Conservation (phyloP, 176 grass and related monocot species). For the Oryza glaberrima region DNA sequence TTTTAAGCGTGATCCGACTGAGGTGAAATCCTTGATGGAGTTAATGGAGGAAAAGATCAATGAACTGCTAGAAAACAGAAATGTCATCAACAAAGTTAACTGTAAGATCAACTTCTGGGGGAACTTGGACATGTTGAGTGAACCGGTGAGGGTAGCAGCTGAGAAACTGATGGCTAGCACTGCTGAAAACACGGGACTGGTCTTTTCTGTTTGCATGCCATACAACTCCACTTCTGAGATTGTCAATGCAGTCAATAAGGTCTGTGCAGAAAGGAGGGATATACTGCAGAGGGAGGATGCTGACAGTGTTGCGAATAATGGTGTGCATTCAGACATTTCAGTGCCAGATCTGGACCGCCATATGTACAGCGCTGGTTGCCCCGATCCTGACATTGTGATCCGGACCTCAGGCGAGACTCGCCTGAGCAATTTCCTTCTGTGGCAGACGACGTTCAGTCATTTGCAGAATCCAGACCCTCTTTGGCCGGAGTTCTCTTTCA, state of each 20-base stretch:
- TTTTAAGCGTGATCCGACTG: conserved; percentile 68
- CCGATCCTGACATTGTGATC: conserved; percentile 76
- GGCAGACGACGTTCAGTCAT: conserved; percentile 75
- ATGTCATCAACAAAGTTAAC: conserved; percentile 58
- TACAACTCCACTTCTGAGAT: conserved; percentile 87
- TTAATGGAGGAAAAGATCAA: conserved; percentile 85
- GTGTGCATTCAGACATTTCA: conserved; percentile 26
- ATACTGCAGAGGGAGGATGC: conserved; percentile 22
- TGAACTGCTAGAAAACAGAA: conserved; percentile 55
- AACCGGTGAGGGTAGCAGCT: conserved; percentile 58
- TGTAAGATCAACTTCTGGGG: conserved; percentile 87
- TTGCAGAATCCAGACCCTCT: conserved; percentile 63
- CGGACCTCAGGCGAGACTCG: conserved; percentile 80
- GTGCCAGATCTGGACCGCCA: conserved; percentile 63
- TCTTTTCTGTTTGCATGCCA: conserved; percentile 78
- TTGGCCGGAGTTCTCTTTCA: conserved; percentile 79
- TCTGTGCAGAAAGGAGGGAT: conserved; percentile 48
- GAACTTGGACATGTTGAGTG: conserved; percentile 55
- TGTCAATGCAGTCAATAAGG: conserved; percentile 52
- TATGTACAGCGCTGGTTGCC: conserved; percentile 60
- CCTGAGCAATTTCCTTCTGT: conserved; percentile 88
- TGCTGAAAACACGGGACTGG: conserved; percentile 58
- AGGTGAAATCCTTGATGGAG: conserved; percentile 73
- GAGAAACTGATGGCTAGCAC: conserved; percentile 66
- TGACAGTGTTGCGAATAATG: not conserved